Evolutionary conservation across 495 filamentous ascomycete species (phyloP).

Genomic region (Acidomyces sp.): DNA sequence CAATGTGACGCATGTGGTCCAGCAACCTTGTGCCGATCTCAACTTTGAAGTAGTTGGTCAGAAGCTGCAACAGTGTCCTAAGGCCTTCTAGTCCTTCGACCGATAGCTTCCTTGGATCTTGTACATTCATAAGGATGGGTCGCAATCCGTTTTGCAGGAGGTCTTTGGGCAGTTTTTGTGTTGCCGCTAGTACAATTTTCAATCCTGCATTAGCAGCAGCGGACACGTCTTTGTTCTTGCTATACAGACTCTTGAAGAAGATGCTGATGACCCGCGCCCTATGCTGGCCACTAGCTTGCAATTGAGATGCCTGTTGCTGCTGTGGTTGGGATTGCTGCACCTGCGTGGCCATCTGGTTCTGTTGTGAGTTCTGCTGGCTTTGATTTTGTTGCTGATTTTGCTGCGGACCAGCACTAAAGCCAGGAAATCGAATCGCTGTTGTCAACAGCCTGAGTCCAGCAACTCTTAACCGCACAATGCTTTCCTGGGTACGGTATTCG

Average conservation of each 20-base stretch:
- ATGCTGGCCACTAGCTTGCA: slow-evolving; percentile 42
- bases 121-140: slow-evolving; percentile 88
- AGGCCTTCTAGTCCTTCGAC: slow-evolving; percentile 85
- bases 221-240: slow-evolving; percentile 77
- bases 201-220: slow-evolving; percentile 85
- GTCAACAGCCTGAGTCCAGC: slow-evolving; percentile 87
- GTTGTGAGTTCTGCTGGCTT: slow-evolving; percentile 2
- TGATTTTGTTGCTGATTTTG: neutral
- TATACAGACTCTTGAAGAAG: slow-evolving; percentile 96
- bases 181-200: slow-evolving; percentile 69
- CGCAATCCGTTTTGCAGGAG: slow-evolving; percentile 85
- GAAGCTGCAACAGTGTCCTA: slow-evolving; percentile 68
- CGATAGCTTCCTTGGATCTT: slow-evolving; percentile 81
- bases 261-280: slow-evolving; percentile 77
- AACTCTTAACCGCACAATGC: slow-evolving; percentile 81
- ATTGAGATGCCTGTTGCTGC: neutral
- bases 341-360: neutral
- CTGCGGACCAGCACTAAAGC: slow-evolving; percentile 58
- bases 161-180: slow-evolving; percentile 88
- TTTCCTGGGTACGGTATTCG: slow-evolving; percentile 81
- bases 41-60: slow-evolving; percentile 98
- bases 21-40: slow-evolving; percentile 85
- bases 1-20: slow-evolving; percentile 85
- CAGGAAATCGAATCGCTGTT: slow-evolving; percentile 80
- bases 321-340: neutral